Conservation (phyloP, 495 filamentous ascomycete genomes). For the Trichoderma erinaceum region DNA sequence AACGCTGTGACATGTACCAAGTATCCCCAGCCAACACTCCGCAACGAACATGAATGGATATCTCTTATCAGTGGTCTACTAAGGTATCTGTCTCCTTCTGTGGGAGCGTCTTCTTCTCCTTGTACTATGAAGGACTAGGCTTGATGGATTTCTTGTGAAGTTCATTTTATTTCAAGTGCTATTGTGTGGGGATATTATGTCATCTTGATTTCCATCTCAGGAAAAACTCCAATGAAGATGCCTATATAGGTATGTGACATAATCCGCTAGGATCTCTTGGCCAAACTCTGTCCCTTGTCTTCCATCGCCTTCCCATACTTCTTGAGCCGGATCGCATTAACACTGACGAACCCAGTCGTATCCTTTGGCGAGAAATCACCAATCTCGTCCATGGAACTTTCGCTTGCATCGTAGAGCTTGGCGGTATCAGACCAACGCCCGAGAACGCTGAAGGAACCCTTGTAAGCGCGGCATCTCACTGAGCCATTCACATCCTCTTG, state of each 20-base stretch:
- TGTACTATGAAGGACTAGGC: background rate
- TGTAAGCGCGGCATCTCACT: conserved; percentile 68
- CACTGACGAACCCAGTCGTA: background rate
- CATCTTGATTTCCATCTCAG: no score
- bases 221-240: background rate
- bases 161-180: no score
- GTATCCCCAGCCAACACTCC: background rate
- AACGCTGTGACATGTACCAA: background rate
- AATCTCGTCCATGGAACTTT: conserved; percentile 83
- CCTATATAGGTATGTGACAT: background rate
- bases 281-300: background rate
- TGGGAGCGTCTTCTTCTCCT: background rate
- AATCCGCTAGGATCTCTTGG: background rate
- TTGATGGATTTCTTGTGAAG: no score
- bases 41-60: background rate
- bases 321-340: background rate
- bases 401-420: conserved; percentile 78
- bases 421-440: conserved; percentile 69
- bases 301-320: background rate
- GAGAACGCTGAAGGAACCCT: conserved; percentile 69
- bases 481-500: conserved; percentile 65
- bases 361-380: conserved; percentile 63
- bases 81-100: background rate
- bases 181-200: no score
- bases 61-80: background rate